Conservation (phyloP, 257 asterid species). For the Ilex aquifolium region DNA sequence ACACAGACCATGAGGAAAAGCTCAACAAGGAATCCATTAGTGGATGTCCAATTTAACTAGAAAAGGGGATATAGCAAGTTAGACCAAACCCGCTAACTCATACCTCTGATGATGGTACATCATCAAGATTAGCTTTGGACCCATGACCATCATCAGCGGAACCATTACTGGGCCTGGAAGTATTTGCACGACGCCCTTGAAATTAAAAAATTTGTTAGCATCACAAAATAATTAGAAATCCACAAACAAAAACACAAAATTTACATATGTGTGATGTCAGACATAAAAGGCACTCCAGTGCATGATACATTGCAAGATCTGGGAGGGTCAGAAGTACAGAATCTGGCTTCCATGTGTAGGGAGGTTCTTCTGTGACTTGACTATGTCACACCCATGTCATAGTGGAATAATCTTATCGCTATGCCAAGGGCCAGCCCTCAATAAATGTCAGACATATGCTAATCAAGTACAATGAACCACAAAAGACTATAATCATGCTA, state of each 20-base stretch:
- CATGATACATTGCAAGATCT: too few relatives aligned
- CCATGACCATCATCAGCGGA: constrained; percentile 35
- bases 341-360: too few relatives aligned
- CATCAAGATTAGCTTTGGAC: constrained; percentile 41
- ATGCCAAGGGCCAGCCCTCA: too few relatives aligned
- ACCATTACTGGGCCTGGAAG: constrained; percentile 40
- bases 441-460: neutral
- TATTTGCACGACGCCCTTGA: constrained; percentile 13
- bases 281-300: too few relatives aligned
- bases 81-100: constrained; percentile 11
- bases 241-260: neutral
- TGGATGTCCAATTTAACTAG: neutral
- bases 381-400: too few relatives aligned
- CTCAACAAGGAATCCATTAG: neutral
- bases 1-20: neutral
- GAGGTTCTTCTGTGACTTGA: too few relatives aligned
- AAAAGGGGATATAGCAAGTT: neutral
- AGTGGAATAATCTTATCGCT: too few relatives aligned
- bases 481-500: too few relatives aligned
- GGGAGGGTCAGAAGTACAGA: too few relatives aligned
- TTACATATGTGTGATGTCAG: neutral
- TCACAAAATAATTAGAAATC: constrained; percentile 12
- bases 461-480: too few relatives aligned
- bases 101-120: constrained; percentile 54
- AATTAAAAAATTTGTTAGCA: constrained; percentile 15